Evolutionary conservation across 1,139 yeast genomes (phyloP), one percentile per base, ranked within the genome.

Genomic region (Suhomyces panamericanus): DNA sequence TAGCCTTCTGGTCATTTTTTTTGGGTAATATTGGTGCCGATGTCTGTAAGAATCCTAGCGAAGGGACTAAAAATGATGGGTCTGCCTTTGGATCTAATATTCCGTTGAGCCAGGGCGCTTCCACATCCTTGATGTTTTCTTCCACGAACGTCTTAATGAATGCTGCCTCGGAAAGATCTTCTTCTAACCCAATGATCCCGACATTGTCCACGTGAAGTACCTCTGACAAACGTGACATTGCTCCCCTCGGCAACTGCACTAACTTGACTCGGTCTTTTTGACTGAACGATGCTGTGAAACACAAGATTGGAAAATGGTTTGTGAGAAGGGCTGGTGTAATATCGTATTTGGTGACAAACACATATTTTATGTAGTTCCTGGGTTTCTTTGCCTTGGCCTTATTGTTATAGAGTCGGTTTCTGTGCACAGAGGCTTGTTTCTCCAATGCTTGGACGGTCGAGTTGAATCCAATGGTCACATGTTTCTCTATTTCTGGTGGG

Each of bases 291-390:
- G 86, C 75, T 2, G 81, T 68, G 44, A 61, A 71, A 13, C 78
- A 59, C 15, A 83, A 61, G 1, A 72, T 66, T 0, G 88, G 88
- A 45, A 83, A 73, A 42, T 77, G 81, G 42, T 72, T 70, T 4
- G 74, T 67, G 16, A 82, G 52, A 5, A 82, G 54, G 4, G 67
- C 59, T 3, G 84, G 81, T 1, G 67, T 59, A 16, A 82, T 69
- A 48, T 83, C 87, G 10, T 66, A 58, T 51, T 75, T 80, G 49
- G 84, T 76, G 13, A 82, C 81, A 57, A 82, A 76, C 1, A 82
- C 73, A 47, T 73, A 74, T 41, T 62, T 64, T 4, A 75, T 55
- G 27, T 57, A 55, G 8, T 31, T 36, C 17, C 20, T 4, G 5
- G 36, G 35, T 22, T 38, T 39, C 11, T 16, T 9, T 3, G 15